Evolutionary conservation across 2,329 filamentous ascomycete genomes (phyloP), one percentile per base, ranked within the genome.

Genomic region (Cercospora citrullina): DNA sequence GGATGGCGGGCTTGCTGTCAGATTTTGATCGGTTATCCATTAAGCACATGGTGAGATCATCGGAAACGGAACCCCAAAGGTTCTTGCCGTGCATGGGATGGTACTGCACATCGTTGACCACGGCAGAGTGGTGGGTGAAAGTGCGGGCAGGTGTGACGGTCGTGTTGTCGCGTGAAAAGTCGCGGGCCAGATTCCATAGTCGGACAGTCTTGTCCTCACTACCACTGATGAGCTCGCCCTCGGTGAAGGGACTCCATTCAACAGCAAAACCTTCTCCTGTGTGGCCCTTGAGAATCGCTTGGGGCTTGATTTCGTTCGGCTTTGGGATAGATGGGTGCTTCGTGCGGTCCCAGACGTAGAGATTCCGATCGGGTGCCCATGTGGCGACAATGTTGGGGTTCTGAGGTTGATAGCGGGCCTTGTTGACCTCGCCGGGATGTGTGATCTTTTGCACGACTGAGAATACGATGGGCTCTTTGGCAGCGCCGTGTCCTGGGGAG

Each of bases 371-470:
- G 7, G 92, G 88, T 72, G 92, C 93, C 81, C 97, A 90, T 0
- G 95, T 97, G 3, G 95, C 95, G 75, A 99, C 96, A 67, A 99
- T 89, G 76, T 99, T 93, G 5, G 94, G 93, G 77, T 99, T 99
- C 79, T 98, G 94, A 12, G 95, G 95, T 81, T 97, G 94, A 78
- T 98, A 98, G 73, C 95, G 90, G 16, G 95, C 96, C 84, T 98
- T 99, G 86, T 99, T 99, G 78, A 99, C 93, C 80, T 99, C 95
- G 71, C 92, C 92, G 16, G 94, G 93, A 79, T 99, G 95, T 79
- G 96, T 91, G 78, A 99, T 99, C 80, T 92, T 95, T 80, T 99
- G 95, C 62, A 95, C 90, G 75, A 99, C 91, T 72, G 91, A 91
- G 84, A 96, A 97, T 76, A 92, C 93, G 79, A 98, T 87, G 23